These are phyloP conservation scores for Cucurbita maxima DNA, from an alignment of 306 rosid species.

Conservation along the genomic window DNA sequence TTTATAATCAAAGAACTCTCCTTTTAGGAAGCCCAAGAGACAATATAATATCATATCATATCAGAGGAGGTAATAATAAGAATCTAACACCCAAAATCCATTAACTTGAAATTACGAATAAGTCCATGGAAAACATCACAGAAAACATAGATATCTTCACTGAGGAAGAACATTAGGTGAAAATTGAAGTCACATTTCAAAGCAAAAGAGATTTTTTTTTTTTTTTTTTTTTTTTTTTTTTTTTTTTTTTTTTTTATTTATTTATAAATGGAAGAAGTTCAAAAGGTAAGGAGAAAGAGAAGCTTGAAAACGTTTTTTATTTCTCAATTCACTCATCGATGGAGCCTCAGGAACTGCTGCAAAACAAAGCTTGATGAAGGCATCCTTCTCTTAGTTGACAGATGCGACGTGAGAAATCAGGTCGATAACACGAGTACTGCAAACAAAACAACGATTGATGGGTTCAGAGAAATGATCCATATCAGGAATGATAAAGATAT, in stretches of 20 bases:
- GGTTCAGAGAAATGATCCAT: not conserved
- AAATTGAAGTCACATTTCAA: not conserved
- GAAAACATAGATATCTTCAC: not conserved
- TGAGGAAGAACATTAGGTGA: not conserved
- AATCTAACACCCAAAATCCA: not conserved
- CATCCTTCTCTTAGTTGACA: not conserved
- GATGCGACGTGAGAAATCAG: constrained; percentile 31
- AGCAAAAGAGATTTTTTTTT: not conserved
- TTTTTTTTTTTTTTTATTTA: too few relatives aligned
- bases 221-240: not conserved
- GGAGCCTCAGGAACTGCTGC: not conserved
- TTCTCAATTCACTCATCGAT: not conserved
- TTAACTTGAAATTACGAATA: not conserved
- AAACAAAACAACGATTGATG: not conserved
- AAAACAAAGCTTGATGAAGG: not conserved
- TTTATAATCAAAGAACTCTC: too few relatives aligned
- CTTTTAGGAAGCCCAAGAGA: too few relatives aligned
- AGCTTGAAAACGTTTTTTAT: not conserved
- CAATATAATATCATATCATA: too few relatives aligned
- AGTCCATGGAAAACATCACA: not conserved
- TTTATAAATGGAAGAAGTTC: not conserved
- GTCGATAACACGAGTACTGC: constrained; percentile 67
- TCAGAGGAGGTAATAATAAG: not conserved
- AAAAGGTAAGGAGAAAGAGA: too few relatives aligned
- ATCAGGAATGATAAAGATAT: not conserved